Evolutionary conservation across 2,329 filamentous ascomycete genomes (phyloP).

Genomic region (Graphium sp.): DNA sequence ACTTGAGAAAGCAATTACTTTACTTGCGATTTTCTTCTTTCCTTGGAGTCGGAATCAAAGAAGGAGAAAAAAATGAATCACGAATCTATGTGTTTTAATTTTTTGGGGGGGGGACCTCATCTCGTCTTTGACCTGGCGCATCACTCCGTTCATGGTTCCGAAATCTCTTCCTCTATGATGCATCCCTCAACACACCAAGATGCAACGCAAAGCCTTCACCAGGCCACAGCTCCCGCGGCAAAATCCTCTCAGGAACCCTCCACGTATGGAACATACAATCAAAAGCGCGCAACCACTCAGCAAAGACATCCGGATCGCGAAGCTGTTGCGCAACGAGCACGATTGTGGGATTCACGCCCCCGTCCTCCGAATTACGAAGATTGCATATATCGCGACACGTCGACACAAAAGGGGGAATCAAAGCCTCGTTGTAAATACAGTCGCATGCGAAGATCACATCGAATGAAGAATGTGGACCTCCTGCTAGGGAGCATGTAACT

Average conservation of each 20-base stretch:
- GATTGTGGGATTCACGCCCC: slow-evolving; percentile 33
- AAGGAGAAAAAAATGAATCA: too few species aligned
- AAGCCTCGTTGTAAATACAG: slow-evolving; percentile 85
- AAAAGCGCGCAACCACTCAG: slow-evolving; percentile 61
- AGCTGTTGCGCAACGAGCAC: slow-evolving; percentile 83
- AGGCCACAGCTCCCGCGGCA: slow-evolving; percentile 41
- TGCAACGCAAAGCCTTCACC: slow-evolving; percentile 71
- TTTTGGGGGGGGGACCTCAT: too few species aligned
- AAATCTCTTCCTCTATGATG: not conserved
- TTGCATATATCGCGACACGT: slow-evolving; percentile 62
- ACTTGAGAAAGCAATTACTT: too few species aligned
- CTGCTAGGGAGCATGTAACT: slow-evolving; percentile 25
- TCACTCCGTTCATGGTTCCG: not conserved
- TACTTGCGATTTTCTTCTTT: too few species aligned
- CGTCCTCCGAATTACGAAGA: slow-evolving; percentile 22
- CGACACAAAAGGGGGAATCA: slow-evolving; percentile 68
- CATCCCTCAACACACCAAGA: slow-evolving; percentile 43
- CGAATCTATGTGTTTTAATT: too few species aligned
- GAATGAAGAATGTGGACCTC: slow-evolving; percentile 27
- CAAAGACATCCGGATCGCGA: slow-evolving; percentile 69
- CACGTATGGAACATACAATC: slow-evolving; percentile 52
- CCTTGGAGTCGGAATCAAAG: too few species aligned
- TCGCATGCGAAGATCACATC: slow-evolving; percentile 74
- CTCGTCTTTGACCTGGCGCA: too few species aligned
- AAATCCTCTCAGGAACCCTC: slow-evolving; percentile 49